A percentile compares a stretch with the other conserved stretches of the same genome.
phyloP scores from a whole-genome alignment of 768 basidiomycete species.

The Rhodotorula paludigena region DNA sequence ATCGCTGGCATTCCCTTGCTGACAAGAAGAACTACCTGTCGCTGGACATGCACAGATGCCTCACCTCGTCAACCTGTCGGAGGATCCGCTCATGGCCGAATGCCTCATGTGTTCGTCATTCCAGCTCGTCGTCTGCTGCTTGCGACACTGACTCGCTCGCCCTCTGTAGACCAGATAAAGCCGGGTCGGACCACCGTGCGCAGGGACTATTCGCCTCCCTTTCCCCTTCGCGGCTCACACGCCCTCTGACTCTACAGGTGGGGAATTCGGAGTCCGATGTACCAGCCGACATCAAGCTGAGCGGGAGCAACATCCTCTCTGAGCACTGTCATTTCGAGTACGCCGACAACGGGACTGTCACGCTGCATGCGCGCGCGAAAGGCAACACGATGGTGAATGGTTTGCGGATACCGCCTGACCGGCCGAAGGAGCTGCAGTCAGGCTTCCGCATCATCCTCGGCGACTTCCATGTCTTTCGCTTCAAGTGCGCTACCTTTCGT shows the following conservation, averaged over 20 bases:
- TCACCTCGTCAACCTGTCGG: constrained; percentile 70
- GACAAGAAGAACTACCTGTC: too few species aligned
- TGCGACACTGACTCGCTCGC: too few species aligned
- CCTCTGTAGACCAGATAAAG: constrained; percentile 66
- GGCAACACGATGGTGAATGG: constrained; percentile 93
- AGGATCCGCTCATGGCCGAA: constrained; percentile 85
- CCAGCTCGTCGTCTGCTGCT: neutral
- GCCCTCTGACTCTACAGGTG: constrained; percentile 53
- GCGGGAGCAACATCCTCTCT: constrained; percentile 82
- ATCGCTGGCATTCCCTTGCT: neutral
- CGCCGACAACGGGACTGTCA: constrained; percentile 68
- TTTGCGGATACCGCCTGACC: constrained; percentile 69
- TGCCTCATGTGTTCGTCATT: constrained; percentile 36
- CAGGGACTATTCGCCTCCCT: constrained; percentile 14
- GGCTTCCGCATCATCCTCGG: constrained; percentile 96
- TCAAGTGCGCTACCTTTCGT: constrained; percentile 52
- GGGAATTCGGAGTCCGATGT: constrained; percentile 77
- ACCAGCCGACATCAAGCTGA: constrained; percentile 82
- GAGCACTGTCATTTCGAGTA: constrained; percentile 93
- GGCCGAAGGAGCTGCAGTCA: constrained; percentile 81
- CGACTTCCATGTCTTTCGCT: constrained; percentile 95
- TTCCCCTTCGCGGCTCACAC: too few species aligned
- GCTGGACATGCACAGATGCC: constrained; percentile 71
- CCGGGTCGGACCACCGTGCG: constrained; percentile 69
- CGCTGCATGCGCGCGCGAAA: constrained; percentile 69